Evolutionary conservation across 163 green algal species (phyloP), one percentile per base, ranked within the genome.

Genomic region (Scenedesmus sp.): DNA sequence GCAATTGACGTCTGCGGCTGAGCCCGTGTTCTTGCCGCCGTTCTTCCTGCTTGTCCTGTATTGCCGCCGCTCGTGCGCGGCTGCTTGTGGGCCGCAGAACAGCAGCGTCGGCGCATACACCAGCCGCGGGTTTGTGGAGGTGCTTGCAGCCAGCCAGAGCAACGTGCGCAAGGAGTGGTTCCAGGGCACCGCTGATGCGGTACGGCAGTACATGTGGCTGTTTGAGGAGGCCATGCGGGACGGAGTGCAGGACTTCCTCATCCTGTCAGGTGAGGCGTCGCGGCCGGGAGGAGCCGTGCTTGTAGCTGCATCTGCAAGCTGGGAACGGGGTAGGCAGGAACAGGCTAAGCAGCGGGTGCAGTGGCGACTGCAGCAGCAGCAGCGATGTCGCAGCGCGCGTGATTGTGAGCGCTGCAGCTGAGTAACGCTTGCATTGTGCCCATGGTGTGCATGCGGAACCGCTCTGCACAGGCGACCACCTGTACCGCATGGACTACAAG

Each of bases 401-500:
- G n/a, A n/a, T 99, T 94, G 94, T 99, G 59, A 91, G 94, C 68
- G 96, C 96, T 56, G 46, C 46, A 56, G 46, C 46, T 18, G 7
- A 56, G 10, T 56, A 42, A 33, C 37, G 6, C n/a, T n/a, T n/a
- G n/a, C n/a, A n/a, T n/a, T n/a, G n/a, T n/a, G n/a, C n/a, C n/a
- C n/a, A n/a, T n/a, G n/a, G n/a, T 49, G 37, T 42, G 22, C 49
- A 46, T 7, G 43, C 40, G 30, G 42, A 3, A 80, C 42, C 59
- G 4, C 33, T 13, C 56, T 46, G 33, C 78, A 1, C 92, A 96
- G 97, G 97, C 81, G 97, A 99, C 95, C 97, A 98, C 92, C 95
- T 99, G 76, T 99, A 99, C 95, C 96, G 96, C 93, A 99, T 99
- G 97, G 98, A 99, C 95, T 99, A 99, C 94, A 90, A 94, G 30